These are phyloP conservation scores for Phytophthora quininea DNA, from an alignment of 352 stramenopile species.

Conservation along the genomic window DNA sequence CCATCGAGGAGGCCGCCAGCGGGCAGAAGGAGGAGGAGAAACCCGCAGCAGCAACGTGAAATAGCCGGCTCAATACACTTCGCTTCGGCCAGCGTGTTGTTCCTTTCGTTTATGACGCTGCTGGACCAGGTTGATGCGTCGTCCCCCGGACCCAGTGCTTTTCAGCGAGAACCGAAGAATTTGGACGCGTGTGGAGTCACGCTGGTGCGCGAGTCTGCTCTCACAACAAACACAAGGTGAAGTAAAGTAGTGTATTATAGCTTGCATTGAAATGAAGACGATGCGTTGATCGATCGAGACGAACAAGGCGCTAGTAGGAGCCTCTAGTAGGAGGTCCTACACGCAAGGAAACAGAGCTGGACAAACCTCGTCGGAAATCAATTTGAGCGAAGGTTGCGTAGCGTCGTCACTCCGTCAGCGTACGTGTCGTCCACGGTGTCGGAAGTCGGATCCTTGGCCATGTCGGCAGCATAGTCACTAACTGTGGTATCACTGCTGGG, in stretches of 20 bases:
- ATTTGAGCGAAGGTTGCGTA: slow-evolving; percentile 29
- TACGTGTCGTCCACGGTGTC: slow-evolving; percentile 30
- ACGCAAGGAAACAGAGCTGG: slow-evolving; percentile 27
- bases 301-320: slow-evolving; percentile 17
- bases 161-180: too few relatives aligned
- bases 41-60: slow-evolving; percentile 39
- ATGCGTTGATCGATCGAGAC: slow-evolving; percentile 1
- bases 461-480: not conserved
- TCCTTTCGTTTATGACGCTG: not conserved
- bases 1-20: slow-evolving; percentile 41
- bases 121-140: too few relatives aligned
- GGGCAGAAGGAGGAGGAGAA: slow-evolving; percentile 58
- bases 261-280: not conserved
- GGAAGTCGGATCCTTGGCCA: slow-evolving; percentile 3
- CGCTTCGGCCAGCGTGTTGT: not conserved
- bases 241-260: too few relatives aligned
- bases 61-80: too few relatives aligned
- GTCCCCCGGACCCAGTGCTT: too few relatives aligned
- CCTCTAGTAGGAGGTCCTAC: slow-evolving; percentile 11
- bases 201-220: slow-evolving; percentile 5
- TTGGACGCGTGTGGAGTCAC: too few relatives aligned
- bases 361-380: slow-evolving; percentile 14
- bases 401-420: slow-evolving; percentile 12
- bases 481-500: slow-evolving; percentile 5
- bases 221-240: too few relatives aligned